Percentiles rank a stretch among this genome's conserved stretches.
phyloP scores from a whole-genome alignment of 2,329 filamentous ascomycete species.

The Exophiala spinifera region DNA sequence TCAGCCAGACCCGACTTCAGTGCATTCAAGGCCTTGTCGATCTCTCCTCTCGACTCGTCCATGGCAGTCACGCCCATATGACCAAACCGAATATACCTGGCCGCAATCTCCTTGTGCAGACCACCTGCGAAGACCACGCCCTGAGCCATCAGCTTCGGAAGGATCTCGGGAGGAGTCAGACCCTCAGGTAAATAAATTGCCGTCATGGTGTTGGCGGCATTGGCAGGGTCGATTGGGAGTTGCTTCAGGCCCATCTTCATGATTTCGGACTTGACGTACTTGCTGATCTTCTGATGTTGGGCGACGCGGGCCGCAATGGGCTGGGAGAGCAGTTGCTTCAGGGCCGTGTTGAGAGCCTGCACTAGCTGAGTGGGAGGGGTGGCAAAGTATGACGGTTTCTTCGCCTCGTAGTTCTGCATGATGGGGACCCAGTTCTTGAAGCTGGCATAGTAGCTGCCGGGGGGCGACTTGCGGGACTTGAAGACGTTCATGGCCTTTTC shows the following conservation, averaged over 20 bases:
- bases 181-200: constrained; percentile 91
- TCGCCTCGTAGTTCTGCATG: constrained; percentile 98
- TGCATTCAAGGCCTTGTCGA: constrained; percentile 78
- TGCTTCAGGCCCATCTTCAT: constrained; percentile 80
- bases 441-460: constrained; percentile 87
- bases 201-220: constrained; percentile 97
- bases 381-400: constrained; percentile 96
- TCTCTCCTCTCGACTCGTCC: constrained; percentile 73
- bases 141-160: constrained; percentile 80
- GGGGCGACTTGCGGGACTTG: constrained; percentile 74
- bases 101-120: constrained; percentile 90
- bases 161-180: constrained; percentile 73
- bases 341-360: constrained; percentile 83
- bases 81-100: constrained; percentile 91
- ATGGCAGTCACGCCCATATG: constrained; percentile 96
- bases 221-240: constrained; percentile 76
- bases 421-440: constrained; percentile 98
- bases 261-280: constrained; percentile 82
- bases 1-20: constrained; percentile 72
- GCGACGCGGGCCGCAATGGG: constrained; percentile 81
- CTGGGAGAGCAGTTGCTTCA: constrained; percentile 78
- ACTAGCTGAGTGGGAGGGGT: constrained; percentile 93
- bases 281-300: constrained; percentile 72
- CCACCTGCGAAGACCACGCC: constrained; percentile 93
- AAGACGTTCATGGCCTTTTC: constrained; percentile 79